phyloP scores from a whole-genome alignment of 768 basidiomycete genomes.

The Boletus subparvulus region DNA sequence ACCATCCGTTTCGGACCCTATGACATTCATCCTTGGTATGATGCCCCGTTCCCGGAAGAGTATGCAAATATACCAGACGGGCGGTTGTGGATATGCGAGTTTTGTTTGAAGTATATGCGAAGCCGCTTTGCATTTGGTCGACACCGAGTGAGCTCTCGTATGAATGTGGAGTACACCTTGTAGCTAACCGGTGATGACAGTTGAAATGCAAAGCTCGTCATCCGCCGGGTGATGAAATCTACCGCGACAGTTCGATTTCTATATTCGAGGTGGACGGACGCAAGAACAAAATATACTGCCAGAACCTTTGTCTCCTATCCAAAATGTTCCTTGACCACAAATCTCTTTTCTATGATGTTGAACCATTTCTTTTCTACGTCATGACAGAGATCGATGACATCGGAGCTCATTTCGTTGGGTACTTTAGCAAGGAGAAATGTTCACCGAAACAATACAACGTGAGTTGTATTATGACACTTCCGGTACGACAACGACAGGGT shows the following conservation, averaged over 20 bases:
- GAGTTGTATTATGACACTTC: constrained; percentile 99
- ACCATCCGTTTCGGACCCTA: constrained; percentile 86
- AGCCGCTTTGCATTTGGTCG: constrained; percentile 81
- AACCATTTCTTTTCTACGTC: constrained; percentile 98
- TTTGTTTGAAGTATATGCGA: constrained; percentile 98
- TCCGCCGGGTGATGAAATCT: constrained; percentile 98
- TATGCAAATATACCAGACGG: constrained; percentile 92
- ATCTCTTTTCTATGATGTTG: constrained; percentile 98
- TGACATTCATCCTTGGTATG: constrained; percentile 98
- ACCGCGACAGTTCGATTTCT: constrained; percentile 82
- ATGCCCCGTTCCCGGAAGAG: constrained; percentile 98
- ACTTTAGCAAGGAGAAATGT: constrained; percentile 98
- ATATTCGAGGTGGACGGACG: constrained; percentile 98
- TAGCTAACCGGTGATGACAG: constrained; percentile 41
- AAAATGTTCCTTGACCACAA: constrained; percentile 99
- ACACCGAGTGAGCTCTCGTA: constrained; percentile 66
- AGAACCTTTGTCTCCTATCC: constrained; percentile 94
- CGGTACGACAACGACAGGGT: constrained; percentile 89
- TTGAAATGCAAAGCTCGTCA: constrained; percentile 93
- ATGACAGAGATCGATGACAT: constrained; percentile 88
- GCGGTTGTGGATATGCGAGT: constrained; percentile 94
- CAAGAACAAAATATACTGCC: constrained; percentile 99
- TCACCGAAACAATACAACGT: constrained; percentile 96
- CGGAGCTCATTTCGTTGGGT: constrained; percentile 94
- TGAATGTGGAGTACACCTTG: background rate